Evolutionary conservation across 768 basidiomycete species (phyloP), one percentile per base, ranked within the genome.

Genomic region (Tubosaeta sp.): DNA sequence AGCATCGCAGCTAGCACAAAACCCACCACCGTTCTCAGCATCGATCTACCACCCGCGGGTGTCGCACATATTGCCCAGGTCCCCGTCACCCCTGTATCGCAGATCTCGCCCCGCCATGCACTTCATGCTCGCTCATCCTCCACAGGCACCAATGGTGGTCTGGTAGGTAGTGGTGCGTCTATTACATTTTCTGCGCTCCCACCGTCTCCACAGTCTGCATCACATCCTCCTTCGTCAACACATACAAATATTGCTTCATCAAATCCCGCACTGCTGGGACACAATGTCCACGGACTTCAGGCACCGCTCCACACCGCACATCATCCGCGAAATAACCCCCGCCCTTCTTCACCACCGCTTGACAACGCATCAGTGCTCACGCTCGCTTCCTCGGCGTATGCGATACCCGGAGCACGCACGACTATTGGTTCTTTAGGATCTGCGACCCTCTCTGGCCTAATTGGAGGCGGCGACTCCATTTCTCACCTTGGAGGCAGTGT

Each of bases 331-430:
- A 91, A 96, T 68, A 99, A 99, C 63, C 95, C 95, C 1, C 83
- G 90, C 21, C 95, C 96, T 21, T 87, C 87, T 14, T 90, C 90
- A 6, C 87, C 91, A 19, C 94, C 95, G 1, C 74, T 83, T 40
- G 93, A 94, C 62, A 94, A 98, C 63, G 95, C 95, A 2, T 94
- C 90, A 2, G 74, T 94, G 48, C 76, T 97, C 41, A 99, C 95
- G 0, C 81, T 99, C 11, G 95, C 95, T 12, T 94, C 91, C 22
- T 94, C 92, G 3, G 93, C 90, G 4, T 96, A 90, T 67, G 94
- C 83, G 1, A 72, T 86, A 46, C 82, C 86, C 14, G 80, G 78
- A 18, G 74, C 72, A 24, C 80, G 83, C 41, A 59, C 69, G 32
- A 76, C 80, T 32, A 63, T 73, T 18, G 74, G 74, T 19, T 69